Percentiles rank a stretch among this genome's conserved stretches.
These are phyloP conservation scores for Podospora tetraspora DNA, from an alignment of 495 filamentous ascomycete genomes.

Conservation along the genomic window DNA sequence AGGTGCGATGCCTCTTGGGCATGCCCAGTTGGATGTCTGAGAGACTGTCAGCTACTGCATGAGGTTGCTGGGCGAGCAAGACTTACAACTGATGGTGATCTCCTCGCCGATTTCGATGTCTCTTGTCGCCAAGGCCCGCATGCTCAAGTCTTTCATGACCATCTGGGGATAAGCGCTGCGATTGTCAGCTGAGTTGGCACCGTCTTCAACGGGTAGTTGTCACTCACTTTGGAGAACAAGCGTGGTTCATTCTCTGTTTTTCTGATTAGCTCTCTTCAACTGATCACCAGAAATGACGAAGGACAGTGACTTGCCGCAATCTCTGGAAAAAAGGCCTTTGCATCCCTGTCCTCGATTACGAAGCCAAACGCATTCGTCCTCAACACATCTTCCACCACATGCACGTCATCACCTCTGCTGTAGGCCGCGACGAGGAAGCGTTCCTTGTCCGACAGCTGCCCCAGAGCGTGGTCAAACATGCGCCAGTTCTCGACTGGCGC, in stretches of 20 bases:
- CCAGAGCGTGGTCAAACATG: constrained; percentile 23
- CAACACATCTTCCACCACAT: constrained; percentile 32
- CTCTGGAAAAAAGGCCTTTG: constrained; percentile 33
- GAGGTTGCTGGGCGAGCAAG: not conserved
- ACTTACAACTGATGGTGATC: constrained; percentile 35
- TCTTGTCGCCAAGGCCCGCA: constrained; percentile 30
- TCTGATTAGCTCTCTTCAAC: not conserved
- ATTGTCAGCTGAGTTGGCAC: not conserved
- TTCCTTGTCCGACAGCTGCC: constrained; percentile 27
- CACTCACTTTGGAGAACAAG: constrained; percentile 34
- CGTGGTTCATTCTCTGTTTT: constrained; percentile 34
- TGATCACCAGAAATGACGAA: not conserved
- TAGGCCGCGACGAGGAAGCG: constrained; percentile 53
- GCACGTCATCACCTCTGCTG: constrained; percentile 44
- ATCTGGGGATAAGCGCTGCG: constrained; percentile 28
- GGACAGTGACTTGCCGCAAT: constrained; percentile 27
- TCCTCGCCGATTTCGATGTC: constrained; percentile 35
- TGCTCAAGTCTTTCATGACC: constrained; percentile 25
- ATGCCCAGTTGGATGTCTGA: constrained; percentile 30
- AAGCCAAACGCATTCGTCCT: constrained; percentile 35
- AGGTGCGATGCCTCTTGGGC: constrained; percentile 21
- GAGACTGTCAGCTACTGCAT: not conserved
- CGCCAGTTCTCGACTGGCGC: constrained; percentile 12
- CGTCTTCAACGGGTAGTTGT: not conserved
- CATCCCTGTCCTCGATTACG: constrained; percentile 18